A percentile compares a stretch with the other conserved stretches of the same genome.
These are phyloP conservation scores for Thalassiosira hispida DNA, from an alignment of 352 stramenopile species.

Conservation along the genomic window DNA sequence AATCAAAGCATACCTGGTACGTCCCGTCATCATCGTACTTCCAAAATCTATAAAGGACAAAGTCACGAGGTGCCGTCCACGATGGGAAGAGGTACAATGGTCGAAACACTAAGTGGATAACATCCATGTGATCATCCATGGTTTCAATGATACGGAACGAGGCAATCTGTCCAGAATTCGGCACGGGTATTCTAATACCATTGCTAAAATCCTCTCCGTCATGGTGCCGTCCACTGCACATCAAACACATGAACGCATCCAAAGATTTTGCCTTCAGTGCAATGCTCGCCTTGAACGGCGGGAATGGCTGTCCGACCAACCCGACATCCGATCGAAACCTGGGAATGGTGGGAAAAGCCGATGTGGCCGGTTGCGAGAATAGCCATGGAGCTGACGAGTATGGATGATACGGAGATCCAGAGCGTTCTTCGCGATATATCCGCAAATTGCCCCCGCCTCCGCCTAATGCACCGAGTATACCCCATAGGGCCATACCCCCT, in stretches of 20 bases:
- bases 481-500: constrained; percentile 54
- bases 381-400: constrained; percentile 23
- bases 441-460: constrained; percentile 59
- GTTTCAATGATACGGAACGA: constrained; percentile 76
- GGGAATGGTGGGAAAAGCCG: constrained; percentile 28
- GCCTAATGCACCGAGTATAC: constrained; percentile 46
- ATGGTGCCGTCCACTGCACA: constrained; percentile 62
- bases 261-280: constrained; percentile 69
- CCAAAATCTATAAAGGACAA: constrained; percentile 79
- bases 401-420: constrained; percentile 13
- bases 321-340: constrained; percentile 35
- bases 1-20: constrained; percentile 81
- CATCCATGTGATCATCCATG: constrained; percentile 78
- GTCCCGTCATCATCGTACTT: constrained; percentile 76
- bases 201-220: constrained; percentile 9
- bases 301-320: constrained; percentile 54
- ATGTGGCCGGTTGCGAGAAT: constrained; percentile 6
- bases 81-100: constrained; percentile 79
- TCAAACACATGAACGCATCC: constrained; percentile 83
- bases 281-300: constrained; percentile 65
- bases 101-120: constrained; percentile 76
- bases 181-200: constrained; percentile 26
- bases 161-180: constrained; percentile 67
- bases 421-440: constrained; percentile 70
- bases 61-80: constrained; percentile 79